Base-by-base conservation (phyloP, 805 yeast species). In the Cyberlindnera bimundalis region DNA sequence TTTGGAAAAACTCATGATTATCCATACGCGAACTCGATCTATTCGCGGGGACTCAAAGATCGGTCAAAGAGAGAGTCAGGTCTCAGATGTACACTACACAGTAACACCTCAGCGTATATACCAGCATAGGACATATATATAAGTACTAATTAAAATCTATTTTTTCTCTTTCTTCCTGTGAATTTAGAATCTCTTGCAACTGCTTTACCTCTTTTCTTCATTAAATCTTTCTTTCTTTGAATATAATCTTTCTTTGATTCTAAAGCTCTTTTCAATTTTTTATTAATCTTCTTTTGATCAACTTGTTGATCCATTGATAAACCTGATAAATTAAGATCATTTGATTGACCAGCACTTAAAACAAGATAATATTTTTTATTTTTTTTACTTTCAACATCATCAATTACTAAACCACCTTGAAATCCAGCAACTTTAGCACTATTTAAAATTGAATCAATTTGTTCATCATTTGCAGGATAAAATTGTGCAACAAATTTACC, bases 401-500 rank as follows among this genome's bases (percentile, higher is more conserved):
- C 99, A 28, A 91, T 76, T 18, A 93, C 89, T 51, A 91, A 71
- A 48, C 99, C 99, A 58, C 99, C 97, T 42, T 88, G 91, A 62
- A 93, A 93, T 1, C 99, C 99, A 0, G 97, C 83, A 6, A 84
- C 81, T 62, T 89, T 91, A 9, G 99, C 98, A 18, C 96, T 85
- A 29, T 73, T 73, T 39, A 86, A 67, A 23, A 93, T 87, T 35
- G 78, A 73, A 45, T 86, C 84, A 9, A 81, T 79, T 62, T 93
- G 98, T 24, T 71, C 75, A 50, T 93, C 96, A 63, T 89, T 85
- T 61, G 80, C 79, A 10, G 99, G 99, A 64, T 93, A 93, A 60
- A 91, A 93, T 64, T 93, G 99, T 16, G 96, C 96, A 20, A 87
- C 96, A 51, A 91, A 95, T 64, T 93, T 93, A 6, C 99, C 99